Percentiles rank a stretch among this genome's conserved stretches.
Conservation (phyloP, 257 asterid genomes). For the Primulina huaijiensis region DNA sequence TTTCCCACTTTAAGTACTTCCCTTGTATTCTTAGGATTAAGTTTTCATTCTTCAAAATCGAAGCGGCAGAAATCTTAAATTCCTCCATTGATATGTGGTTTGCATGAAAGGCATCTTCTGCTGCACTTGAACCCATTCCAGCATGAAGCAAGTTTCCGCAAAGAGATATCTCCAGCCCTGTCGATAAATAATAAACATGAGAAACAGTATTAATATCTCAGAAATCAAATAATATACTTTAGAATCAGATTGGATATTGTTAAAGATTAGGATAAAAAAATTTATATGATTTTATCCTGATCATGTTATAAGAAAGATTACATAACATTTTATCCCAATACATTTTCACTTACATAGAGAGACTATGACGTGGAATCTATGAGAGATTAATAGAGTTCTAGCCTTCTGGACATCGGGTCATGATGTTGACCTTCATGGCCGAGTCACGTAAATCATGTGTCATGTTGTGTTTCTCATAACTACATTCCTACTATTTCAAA, state of each 20-base stretch:
- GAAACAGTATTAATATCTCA: not conserved
- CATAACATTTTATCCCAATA: not conserved
- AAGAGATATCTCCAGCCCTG: slow-evolving; percentile 81
- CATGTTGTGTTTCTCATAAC: not conserved
- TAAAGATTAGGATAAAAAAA: not conserved
- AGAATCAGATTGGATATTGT: too few relatives aligned
- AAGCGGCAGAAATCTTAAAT: slow-evolving; percentile 50
- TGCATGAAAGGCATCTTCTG: slow-evolving; percentile 62
- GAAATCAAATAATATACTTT: slow-evolving; percentile 3
- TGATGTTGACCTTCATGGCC: not conserved
- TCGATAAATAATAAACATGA: slow-evolving; percentile 11
- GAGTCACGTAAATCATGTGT: not conserved
- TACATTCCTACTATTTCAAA: not conserved
- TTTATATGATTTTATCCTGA: too few relatives aligned
- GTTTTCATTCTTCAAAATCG: slow-evolving; percentile 62
- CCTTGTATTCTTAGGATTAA: slow-evolving; percentile 66
- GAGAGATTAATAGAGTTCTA: not conserved
- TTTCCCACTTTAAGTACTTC: slow-evolving; percentile 76
- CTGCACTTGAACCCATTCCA: slow-evolving; percentile 80
- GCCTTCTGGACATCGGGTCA: not conserved
- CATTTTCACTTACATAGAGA: not conserved
- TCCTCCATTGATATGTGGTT: slow-evolving; percentile 63
- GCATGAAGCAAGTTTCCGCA: slow-evolving; percentile 69
- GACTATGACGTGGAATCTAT: not conserved
- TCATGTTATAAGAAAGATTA: too few relatives aligned